Conservation (phyloP, 768 basidiomycete genomes). For the Amanita phalloides region DNA sequence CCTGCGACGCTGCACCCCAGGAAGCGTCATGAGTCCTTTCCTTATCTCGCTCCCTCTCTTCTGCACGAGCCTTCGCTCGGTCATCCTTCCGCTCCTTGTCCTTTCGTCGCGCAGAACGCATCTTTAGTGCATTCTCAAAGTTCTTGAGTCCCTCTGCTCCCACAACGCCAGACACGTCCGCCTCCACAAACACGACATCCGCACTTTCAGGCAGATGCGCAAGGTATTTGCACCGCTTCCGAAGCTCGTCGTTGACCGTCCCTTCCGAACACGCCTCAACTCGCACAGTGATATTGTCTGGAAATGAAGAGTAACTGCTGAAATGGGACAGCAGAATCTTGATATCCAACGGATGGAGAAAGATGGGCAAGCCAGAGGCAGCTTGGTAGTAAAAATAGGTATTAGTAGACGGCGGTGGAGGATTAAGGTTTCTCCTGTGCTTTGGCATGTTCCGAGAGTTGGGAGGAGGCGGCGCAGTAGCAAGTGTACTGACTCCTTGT, state of each 20-base stretch:
- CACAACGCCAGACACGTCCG: conserved; percentile 71
- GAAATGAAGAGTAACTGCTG: conserved; percentile 72
- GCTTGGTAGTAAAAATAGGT: conserved; percentile 97
- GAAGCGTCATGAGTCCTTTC: conserved; percentile 14
- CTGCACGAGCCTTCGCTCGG: conserved; percentile 65
- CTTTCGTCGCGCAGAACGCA: conserved; percentile 60
- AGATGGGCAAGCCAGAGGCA: conserved; percentile 81
- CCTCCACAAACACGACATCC: conserved; percentile 91
- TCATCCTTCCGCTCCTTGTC: conserved; percentile 86
- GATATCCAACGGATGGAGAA: conserved; percentile 93
- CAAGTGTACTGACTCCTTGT: conserved; percentile 8
- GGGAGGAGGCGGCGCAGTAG: conserved; percentile 9
- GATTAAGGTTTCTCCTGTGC: conserved; percentile 72
- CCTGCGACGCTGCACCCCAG: background rate
- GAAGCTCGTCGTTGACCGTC: conserved; percentile 85
- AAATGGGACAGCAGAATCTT: conserved; percentile 84
- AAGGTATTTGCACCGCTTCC: conserved; percentile 93
- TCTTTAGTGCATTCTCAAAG: conserved; percentile 76
- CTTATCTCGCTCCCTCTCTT: conserved; percentile 65
- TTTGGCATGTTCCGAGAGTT: conserved; percentile 34
- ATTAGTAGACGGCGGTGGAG: conserved; percentile 77
- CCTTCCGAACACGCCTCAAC: conserved; percentile 70
- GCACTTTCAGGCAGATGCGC: conserved; percentile 85
- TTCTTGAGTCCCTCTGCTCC: conserved; percentile 65
- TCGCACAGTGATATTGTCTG: conserved; percentile 68